phyloP scores from a whole-genome alignment of 176 grass and related monocot species.

The Calamus simplicifolius region DNA sequence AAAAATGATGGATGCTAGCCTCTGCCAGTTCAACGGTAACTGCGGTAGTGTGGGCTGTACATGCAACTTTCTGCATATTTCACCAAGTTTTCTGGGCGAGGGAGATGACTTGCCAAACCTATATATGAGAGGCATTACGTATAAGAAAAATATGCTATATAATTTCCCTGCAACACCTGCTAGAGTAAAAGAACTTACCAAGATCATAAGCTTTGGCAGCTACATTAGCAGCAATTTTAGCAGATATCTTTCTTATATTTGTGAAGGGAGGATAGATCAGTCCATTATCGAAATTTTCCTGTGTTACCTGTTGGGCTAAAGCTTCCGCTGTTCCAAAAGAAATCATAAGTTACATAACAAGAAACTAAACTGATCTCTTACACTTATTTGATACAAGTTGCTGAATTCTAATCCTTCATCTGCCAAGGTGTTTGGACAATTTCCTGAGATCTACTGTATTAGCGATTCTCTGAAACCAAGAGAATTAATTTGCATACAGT shows the following conservation, averaged over 20 bases:
- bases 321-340: constrained; percentile 53
- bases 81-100: constrained; percentile 59
- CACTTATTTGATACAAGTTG: no score
- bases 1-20: no score
- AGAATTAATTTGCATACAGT: no score
- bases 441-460: no score
- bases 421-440: no score
- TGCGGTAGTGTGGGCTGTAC: constrained; percentile 78
- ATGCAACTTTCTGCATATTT: constrained; percentile 91
- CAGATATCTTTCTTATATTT: constrained; percentile 88
- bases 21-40: constrained; percentile 37
- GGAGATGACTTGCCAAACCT: constrained; percentile 78
- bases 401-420: no score
- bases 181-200: constrained; percentile 29
- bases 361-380: no score
- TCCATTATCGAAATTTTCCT: constrained; percentile 61
- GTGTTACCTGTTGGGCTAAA: constrained; percentile 62
- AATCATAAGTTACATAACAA: neutral
- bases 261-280: constrained; percentile 87
- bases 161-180: neutral
- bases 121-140: neutral
- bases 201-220: constrained; percentile 93
- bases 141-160: no score
- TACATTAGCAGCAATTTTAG: constrained; percentile 66
- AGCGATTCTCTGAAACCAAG: no score